Evolutionary conservation across 2,329 filamentous ascomycete genomes (phyloP).

Genomic region (Fusarium floridanum): DNA sequence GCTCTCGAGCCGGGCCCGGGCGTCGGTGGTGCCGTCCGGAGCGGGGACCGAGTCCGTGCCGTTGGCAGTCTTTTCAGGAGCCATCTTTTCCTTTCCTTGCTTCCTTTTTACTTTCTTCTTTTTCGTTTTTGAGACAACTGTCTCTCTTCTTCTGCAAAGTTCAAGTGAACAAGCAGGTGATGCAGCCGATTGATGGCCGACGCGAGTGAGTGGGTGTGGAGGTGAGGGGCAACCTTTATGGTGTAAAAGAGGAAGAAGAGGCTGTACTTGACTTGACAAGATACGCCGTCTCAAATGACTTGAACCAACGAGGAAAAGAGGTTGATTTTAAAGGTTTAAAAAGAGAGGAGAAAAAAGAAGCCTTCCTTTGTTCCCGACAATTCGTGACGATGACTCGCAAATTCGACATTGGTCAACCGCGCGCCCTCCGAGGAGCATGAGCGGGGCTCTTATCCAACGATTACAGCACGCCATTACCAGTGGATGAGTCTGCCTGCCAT

Average conservation of each 20-base stretch:
- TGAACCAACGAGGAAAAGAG: not conserved
- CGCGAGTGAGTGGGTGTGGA: not conserved
- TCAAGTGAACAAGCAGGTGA: slow-evolving; percentile 7
- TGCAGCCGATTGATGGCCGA: slow-evolving; percentile 1
- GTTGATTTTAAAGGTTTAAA: not conserved
- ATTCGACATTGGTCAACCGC: slow-evolving; percentile 6
- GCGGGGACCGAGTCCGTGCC: slow-evolving; percentile 7
- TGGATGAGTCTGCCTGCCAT: slow-evolving; percentile 2
- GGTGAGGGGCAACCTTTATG: slow-evolving; percentile 31
- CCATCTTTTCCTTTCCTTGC: slow-evolving; percentile 25
- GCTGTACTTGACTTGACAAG: not conserved
- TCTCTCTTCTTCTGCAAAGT: not conserved
- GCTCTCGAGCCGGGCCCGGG: slow-evolving; percentile 15
- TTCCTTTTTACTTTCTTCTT: not conserved
- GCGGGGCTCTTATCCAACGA: slow-evolving; percentile 24
- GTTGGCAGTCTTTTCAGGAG: slow-evolving; percentile 37
- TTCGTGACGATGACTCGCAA: slow-evolving; percentile 4
- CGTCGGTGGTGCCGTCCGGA: slow-evolving; percentile 23
- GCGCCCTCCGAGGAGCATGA: slow-evolving; percentile 19
- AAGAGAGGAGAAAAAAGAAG: not conserved
- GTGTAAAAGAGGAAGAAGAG: not conserved
- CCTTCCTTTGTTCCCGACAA: not conserved
- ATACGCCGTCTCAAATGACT: not conserved
- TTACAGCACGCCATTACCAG: slow-evolving; percentile 38
- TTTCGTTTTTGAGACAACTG: not conserved